Evolutionary conservation across 2,329 filamentous ascomycete species (phyloP).

Genomic region (Juglanconis oblonga): DNA sequence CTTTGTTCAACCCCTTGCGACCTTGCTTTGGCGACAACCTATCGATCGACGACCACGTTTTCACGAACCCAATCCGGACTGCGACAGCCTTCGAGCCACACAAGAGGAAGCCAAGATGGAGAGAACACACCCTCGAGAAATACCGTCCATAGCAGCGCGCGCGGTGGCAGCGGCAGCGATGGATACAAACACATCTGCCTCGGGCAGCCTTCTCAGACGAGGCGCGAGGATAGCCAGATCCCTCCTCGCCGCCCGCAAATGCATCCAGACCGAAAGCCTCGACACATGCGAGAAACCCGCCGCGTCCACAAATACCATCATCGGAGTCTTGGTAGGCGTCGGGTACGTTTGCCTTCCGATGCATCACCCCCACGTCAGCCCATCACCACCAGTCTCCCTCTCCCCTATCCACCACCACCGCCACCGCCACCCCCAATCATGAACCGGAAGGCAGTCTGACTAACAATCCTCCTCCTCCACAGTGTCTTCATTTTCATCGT

Average conservation of each 20-base stretch:
- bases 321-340: conserved; percentile 13
- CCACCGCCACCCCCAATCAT: too few species aligned
- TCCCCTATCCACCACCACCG: not conserved
- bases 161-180: not conserved
- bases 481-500: conserved; percentile 11
- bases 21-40: not conserved
- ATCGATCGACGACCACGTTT: not conserved
- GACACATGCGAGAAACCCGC: conserved; percentile 19
- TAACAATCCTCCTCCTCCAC: not conserved
- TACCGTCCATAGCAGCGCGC: not conserved
- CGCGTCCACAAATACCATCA: conserved; percentile 5
- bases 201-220: conserved; percentile 7
- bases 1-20: not conserved
- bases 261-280: not conserved
- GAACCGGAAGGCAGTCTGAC: not conserved
- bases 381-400: not conserved
- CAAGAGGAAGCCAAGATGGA: conserved; percentile 1
- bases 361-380: too few species aligned
- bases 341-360: conserved; percentile 9
- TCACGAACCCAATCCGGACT: not conserved
- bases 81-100: not conserved
- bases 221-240: conserved; percentile 12
- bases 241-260: conserved; percentile 5
- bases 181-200: not conserved
- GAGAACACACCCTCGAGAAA: conserved; percentile 14